Conservation (phyloP, 2,329 filamentous ascomycete genomes). For the Penicillium sp. region DNA sequence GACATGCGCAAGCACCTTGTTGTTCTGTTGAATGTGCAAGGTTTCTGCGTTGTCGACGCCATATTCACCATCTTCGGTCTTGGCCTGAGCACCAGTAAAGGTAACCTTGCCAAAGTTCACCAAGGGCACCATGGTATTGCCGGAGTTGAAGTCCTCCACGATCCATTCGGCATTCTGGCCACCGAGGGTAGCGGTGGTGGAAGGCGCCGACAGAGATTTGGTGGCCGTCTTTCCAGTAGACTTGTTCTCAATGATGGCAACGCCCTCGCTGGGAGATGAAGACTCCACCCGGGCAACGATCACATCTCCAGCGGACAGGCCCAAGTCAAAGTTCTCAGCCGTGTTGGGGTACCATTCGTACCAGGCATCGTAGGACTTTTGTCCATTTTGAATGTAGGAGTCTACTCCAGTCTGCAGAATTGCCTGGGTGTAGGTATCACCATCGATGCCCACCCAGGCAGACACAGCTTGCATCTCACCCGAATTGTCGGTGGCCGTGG, state of each 20-base stretch:
- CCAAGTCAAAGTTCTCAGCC: constrained; percentile 50
- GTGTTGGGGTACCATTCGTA: constrained; percentile 58
- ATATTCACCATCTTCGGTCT: constrained; percentile 18
- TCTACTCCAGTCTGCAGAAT: constrained; percentile 56
- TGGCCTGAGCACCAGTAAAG: constrained; percentile 32
- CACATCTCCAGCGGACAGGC: constrained; percentile 43
- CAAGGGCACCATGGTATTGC: constrained; percentile 40
- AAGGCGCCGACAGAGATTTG: constrained; percentile 47
- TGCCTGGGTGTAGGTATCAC: constrained; percentile 50
- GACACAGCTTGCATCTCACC: constrained; percentile 44
- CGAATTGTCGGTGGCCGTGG: constrained; percentile 39
- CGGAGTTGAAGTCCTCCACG: constrained; percentile 50
- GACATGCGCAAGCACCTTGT: constrained; percentile 30
- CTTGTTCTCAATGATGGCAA: constrained; percentile 48
- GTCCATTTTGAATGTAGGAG: constrained; percentile 45
- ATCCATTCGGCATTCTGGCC: constrained; percentile 59
- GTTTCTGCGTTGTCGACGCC: constrained; percentile 39
- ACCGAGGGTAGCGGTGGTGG: constrained; percentile 41
- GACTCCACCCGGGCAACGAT: constrained; percentile 40
- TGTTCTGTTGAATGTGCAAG: constrained; percentile 46
- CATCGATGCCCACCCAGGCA: constrained; percentile 59
- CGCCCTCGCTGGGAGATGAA: constrained; percentile 39
- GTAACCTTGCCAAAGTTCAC: constrained; percentile 46
- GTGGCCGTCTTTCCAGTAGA: constrained; percentile 49
- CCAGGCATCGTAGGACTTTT: constrained; percentile 50